phyloP scores from a whole-genome alignment of 768 basidiomycete species.

The Podaxis sp. region DNA sequence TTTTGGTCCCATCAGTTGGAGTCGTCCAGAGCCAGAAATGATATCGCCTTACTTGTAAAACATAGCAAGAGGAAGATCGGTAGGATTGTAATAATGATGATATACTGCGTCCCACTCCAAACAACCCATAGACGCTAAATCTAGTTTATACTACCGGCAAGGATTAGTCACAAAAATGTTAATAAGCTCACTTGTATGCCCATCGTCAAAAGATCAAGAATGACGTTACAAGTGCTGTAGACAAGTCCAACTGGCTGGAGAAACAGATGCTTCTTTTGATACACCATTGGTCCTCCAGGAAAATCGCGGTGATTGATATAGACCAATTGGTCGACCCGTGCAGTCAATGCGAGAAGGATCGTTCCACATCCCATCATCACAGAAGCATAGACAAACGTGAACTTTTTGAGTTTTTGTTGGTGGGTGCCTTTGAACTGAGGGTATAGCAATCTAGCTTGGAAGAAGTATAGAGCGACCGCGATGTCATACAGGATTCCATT shows the following conservation, averaged over 20 bases:
- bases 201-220: background rate
- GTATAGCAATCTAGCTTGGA: background rate
- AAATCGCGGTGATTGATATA: background rate
- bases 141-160: background rate
- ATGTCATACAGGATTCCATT: background rate
- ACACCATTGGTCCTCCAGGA: background rate
- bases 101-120: background rate
- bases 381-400: background rate
- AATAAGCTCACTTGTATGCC: background rate
- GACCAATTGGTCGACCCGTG: background rate
- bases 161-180: background rate
- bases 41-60: background rate
- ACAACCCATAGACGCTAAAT: background rate
- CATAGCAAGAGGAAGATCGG: background rate
- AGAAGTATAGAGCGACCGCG: background rate
- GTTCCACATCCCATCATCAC: background rate
- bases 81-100: background rate
- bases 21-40: background rate
- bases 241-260: background rate
- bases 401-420: background rate
- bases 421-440: background rate
- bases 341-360: background rate
- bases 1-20: background rate
- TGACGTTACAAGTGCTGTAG: background rate
- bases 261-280: background rate